Percentiles rank a stretch among this genome's conserved stretches.
phyloP scores from a whole-genome alignment of 1,139 yeast genomes.

The Pneumocystis murina region DNA sequence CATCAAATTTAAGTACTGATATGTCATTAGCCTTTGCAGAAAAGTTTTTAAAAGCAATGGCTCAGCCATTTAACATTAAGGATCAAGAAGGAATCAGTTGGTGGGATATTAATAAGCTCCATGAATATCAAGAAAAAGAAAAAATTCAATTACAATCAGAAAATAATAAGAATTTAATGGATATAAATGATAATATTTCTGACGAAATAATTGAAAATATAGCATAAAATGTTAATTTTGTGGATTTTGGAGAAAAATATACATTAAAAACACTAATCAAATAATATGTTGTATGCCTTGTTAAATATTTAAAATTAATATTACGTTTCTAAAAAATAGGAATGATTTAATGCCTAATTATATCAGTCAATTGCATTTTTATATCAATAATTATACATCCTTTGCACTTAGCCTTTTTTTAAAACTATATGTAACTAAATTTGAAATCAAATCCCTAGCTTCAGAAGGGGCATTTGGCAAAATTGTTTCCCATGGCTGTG shows the following conservation, averaged over 20 bases:
- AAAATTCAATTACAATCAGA: background rate
- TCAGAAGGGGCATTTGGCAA: background rate
- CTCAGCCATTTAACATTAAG: slow-evolving; percentile 81
- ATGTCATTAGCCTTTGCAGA: slow-evolving; percentile 95
- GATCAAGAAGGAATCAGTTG: slow-evolving; percentile 93
- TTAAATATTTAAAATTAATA: background rate
- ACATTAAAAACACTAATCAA: background rate
- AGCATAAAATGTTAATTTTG: background rate
- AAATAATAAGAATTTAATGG: background rate
- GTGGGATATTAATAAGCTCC: slow-evolving; percentile 67
- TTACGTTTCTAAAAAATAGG: background rate
- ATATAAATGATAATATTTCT: background rate
- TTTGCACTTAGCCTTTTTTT: background rate
- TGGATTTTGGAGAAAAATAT: background rate
- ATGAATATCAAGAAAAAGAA: slow-evolving; percentile 39
- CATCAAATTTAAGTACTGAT: slow-evolving; percentile 81
- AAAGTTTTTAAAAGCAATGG: slow-evolving; percentile 79
- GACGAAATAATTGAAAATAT: background rate
- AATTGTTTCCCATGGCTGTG: background rate
- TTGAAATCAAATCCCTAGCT: background rate
- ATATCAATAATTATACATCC: background rate
- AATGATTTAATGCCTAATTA: background rate
- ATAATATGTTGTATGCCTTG: background rate
- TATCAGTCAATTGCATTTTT: background rate
- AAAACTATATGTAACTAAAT: background rate